Conservation (phyloP, 176 grass and related monocot species). For the Secale cereale region DNA sequence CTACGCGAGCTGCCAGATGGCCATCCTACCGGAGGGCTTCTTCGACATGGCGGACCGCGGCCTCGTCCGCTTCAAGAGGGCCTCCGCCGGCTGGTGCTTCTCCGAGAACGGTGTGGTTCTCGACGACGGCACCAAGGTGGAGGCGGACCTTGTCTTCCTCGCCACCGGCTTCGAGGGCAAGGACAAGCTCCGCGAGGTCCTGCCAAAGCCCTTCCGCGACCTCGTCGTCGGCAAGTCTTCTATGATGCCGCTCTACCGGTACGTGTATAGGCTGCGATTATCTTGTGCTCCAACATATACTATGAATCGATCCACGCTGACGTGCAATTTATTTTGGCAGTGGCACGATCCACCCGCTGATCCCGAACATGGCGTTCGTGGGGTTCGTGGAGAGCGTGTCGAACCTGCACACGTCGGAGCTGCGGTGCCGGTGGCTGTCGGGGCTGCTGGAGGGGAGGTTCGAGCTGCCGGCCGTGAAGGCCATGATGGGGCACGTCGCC, state of each 20-base stretch:
- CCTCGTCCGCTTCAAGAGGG: slow-evolving; percentile 55
- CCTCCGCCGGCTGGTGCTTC: slow-evolving; percentile 64
- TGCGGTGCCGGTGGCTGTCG: slow-evolving; percentile 85
- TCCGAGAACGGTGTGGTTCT: slow-evolving; percentile 69
- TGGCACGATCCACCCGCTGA: slow-evolving; percentile 85
- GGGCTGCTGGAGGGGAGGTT: slow-evolving; percentile 64
- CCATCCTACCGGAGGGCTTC: slow-evolving; percentile 89
- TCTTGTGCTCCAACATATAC: too few species aligned
- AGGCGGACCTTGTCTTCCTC: slow-evolving; percentile 90
- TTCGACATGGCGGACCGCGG: slow-evolving; percentile 80
- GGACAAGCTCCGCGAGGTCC: slow-evolving; percentile 69
- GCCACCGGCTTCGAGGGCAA: slow-evolving; percentile 98
- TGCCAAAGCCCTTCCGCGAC: slow-evolving; percentile 60
- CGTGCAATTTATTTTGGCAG: background rate
- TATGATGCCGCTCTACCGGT: slow-evolving; percentile 96
- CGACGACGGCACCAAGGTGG: slow-evolving; percentile 58
- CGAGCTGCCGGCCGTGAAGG: slow-evolving; percentile 50
- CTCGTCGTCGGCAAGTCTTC: slow-evolving; percentile 55
- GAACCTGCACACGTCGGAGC: slow-evolving; percentile 97
- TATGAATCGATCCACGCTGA: too few species aligned
- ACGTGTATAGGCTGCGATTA: background rate
- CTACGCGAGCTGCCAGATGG: slow-evolving; percentile 97
- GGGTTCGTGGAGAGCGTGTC: slow-evolving; percentile 98
- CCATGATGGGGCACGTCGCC: slow-evolving; percentile 55
- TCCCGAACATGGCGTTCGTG: slow-evolving; percentile 97